Evolutionary conservation across 108 stramenopile species (phyloP), one percentile per base, ranked within the genome.

Genomic region (Nitzschia inconspicua): DNA sequence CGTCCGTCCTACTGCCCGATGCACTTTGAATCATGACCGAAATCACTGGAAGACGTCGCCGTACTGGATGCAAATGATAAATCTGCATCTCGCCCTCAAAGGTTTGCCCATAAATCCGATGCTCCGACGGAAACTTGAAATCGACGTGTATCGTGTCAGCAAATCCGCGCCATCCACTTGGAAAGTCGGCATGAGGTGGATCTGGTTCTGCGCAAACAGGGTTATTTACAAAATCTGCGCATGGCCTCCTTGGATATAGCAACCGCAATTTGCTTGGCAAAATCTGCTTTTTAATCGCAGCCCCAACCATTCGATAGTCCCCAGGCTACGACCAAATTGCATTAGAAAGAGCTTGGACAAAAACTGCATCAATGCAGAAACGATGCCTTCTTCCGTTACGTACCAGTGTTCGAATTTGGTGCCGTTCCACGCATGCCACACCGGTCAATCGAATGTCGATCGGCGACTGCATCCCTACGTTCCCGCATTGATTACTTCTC

Each of bases 81-180:
- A 89, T 79, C 59, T 93, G 91, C 77, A 87, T 85, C 36, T 93
- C 91, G 19, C 71, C 91, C 56, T 86, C 91, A 63, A 81, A 89
- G 14, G 51, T 36, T 47, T 76, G 53, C 11, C 87, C 87, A 54
- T 78, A 68, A 18, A 93, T 78, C 11, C 66, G 65, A 43, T 93
- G 91, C 65, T 93, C 91, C 0, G 72, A 44, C 20, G 91, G 91
- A 32, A 93, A 70, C 44, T 93, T 93, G 63, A 93, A 85, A 71
- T 93, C 91, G n/a, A 87, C 73, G 50, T 93, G 79, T 43, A 78
- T 32, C 6, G 51, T 52, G 54, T 86, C 84, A 10, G 79, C 71
- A 60, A 70, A 71, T 11, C 84, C 82, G 30, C 67, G 68, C 71
- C 91, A 88, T 40, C 75, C 78, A 34, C 78, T 63, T 0, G 91